Conservation (phyloP, 176 grass and related monocot species). For the Eleusine coracana region DNA sequence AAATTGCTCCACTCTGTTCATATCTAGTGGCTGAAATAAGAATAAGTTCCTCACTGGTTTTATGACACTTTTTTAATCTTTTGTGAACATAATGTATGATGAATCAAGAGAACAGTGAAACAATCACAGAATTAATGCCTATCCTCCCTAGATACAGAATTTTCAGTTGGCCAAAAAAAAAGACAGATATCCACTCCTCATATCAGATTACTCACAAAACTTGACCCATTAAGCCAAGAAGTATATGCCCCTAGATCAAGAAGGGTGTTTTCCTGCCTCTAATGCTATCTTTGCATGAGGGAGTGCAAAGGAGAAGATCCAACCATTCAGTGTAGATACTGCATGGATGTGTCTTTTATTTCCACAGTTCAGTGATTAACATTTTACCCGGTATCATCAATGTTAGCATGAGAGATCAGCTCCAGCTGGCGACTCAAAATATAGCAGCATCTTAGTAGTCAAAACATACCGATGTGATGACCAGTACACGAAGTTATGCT, state of each 20-base stretch:
- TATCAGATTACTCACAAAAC: constrained; percentile 4
- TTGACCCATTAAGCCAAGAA: background rate
- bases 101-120: background rate
- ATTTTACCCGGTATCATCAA: background rate
- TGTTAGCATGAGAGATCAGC: background rate
- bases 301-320: background rate
- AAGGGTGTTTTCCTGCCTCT: background rate
- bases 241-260: background rate
- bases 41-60: background rate
- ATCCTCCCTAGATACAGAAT: constrained; percentile 5
- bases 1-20: background rate
- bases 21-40: background rate
- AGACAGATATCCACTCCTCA: background rate
- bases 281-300: background rate
- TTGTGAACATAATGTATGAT: constrained; percentile 6
- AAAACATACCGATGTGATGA: background rate
- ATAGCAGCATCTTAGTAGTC: background rate
- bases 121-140: background rate
- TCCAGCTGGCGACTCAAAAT: background rate
- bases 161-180: constrained; percentile 17
- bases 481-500: background rate
- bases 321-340: constrained; percentile 12
- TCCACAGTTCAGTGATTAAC: background rate
- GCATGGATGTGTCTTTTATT: constrained; percentile 3
- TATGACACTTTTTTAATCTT: constrained; percentile 6